Base-by-base conservation (phyloP, 1,284 basidiomycete species). In the Moesziomyces antarcticus region DNA sequence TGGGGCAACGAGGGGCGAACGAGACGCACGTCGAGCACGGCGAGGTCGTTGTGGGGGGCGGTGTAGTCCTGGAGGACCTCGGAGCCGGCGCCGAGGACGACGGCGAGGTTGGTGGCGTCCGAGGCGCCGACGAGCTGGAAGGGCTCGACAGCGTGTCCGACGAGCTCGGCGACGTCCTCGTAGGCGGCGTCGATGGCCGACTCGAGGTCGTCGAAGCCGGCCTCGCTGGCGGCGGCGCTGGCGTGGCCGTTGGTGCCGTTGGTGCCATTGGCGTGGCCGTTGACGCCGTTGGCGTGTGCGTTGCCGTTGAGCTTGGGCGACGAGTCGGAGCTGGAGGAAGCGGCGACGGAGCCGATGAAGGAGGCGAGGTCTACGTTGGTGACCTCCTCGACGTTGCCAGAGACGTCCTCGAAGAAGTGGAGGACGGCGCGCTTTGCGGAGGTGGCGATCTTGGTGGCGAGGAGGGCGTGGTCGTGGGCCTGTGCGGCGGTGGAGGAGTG, bases 1-100 rank as follows among this genome's bases (percentile, higher is more conserved):
- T 89, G 88, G 16, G 89, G 82, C 13, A 90, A 88, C 3, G 95
- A 86, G 9, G 96, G 96, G 65, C 89, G 90, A 62, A 93, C 86
- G 10, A 97, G 87, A 42, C 89, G 88, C 50, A 95, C 84, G 37
- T 89, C 88, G 52, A 93, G 86, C 72, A 93, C 89, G 2, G 88
- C 87, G 41, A 92, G 88, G 63, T 86, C 84, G 33, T 69, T 60
- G 55, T 62, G 51, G 9, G 71, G 69, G 13, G 73, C 60, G 14
- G 72, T 74, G 62, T 66, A 74, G 50, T 90, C 89, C 40, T 80
- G 74, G n/a, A 83, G 71, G 8, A 30, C 43, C 53, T 75, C 62
- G 42, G 75, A 77, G 44, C 72, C 77, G 20, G 77, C 55, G 48
- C 82, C 82, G 20, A 83, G 77, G 21, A 80, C 68, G 37, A 83